Evolutionary conservation across 176 grass and related monocot species (phyloP).

Genomic region (Coix lacrymajobi): DNA sequence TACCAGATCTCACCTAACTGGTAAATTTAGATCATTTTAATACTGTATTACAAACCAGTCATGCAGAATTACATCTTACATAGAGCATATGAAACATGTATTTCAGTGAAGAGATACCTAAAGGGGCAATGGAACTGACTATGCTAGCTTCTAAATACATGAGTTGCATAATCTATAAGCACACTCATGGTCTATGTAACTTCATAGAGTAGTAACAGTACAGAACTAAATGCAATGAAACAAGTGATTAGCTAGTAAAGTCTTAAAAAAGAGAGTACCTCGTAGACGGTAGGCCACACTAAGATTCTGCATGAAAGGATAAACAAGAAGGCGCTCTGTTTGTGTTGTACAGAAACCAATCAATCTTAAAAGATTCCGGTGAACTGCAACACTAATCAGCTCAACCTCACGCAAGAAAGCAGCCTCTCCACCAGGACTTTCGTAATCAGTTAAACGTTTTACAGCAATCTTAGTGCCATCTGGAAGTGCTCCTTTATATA

Average conservation of each 20-base stretch:
- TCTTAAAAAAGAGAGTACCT: constrained; percentile 52
- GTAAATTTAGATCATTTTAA: not conserved
- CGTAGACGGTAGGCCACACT: constrained; percentile 92
- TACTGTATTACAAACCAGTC: constrained; percentile 1
- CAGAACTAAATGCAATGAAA: not conserved
- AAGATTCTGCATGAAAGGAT: constrained; percentile 98
- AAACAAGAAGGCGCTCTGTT: constrained; percentile 89
- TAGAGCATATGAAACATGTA: not conserved
- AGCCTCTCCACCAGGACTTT: constrained; percentile 89
- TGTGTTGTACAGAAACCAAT: constrained; percentile 97
- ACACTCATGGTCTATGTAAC: not conserved
- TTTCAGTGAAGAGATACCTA: not conserved
- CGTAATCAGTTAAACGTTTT: constrained; percentile 89
- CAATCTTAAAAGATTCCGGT: constrained; percentile 90
- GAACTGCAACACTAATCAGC: constrained; percentile 98
- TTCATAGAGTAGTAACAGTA: not conserved
- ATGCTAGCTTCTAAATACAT: not conserved
- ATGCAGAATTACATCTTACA: not conserved
- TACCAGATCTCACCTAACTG: not conserved
- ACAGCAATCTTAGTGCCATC: constrained; percentile 97
- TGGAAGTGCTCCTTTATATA: constrained; percentile 93
- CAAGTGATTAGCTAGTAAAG: constrained; percentile 15
- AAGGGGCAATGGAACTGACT: not conserved
- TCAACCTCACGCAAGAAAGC: constrained; percentile 96
- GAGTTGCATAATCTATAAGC: constrained; percentile 11